These are phyloP conservation scores for Triticum timopheevii DNA, from an alignment of 176 grass and related monocot species.

Conservation along the genomic window DNA sequence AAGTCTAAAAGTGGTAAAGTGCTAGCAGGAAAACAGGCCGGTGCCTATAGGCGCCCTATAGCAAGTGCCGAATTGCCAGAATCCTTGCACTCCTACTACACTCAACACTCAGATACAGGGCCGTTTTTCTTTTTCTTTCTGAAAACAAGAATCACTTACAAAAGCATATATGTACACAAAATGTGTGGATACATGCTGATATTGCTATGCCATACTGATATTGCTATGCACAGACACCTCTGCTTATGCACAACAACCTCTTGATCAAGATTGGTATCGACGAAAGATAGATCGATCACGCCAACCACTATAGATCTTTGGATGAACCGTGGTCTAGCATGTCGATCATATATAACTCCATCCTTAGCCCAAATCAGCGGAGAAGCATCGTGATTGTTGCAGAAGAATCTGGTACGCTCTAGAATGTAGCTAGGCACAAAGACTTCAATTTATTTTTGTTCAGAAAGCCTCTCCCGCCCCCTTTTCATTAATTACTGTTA, in stretches of 20 bases:
- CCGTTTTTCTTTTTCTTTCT: neutral
- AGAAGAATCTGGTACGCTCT: neutral
- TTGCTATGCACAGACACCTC: neutral
- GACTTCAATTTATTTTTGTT: neutral
- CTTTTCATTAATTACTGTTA: too few species aligned
- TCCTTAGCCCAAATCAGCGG: neutral
- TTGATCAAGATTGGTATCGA: neutral
- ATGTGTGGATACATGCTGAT: neutral
- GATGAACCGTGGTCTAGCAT: neutral
- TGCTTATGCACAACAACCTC: neutral
- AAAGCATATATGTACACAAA: neutral
- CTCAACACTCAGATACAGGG: neutral
- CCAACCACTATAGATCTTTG: neutral
- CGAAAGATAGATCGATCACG: neutral
- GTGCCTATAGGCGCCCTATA: neutral
- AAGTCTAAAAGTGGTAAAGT: slow-evolving; percentile 1
- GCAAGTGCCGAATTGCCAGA: neutral
- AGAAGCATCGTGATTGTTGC: neutral
- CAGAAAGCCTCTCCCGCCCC: too few species aligned
- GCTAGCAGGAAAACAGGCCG: neutral
- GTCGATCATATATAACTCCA: neutral
- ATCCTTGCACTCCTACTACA: neutral
- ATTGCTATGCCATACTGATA: neutral
- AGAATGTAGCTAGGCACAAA: neutral
- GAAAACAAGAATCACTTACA: neutral